A percentile compares a stretch with the other conserved stretches of the same genome.
These are phyloP conservation scores for Neurospora intermedia DNA, from an alignment of 495 filamentous ascomycete genomes.

Conservation along the genomic window DNA sequence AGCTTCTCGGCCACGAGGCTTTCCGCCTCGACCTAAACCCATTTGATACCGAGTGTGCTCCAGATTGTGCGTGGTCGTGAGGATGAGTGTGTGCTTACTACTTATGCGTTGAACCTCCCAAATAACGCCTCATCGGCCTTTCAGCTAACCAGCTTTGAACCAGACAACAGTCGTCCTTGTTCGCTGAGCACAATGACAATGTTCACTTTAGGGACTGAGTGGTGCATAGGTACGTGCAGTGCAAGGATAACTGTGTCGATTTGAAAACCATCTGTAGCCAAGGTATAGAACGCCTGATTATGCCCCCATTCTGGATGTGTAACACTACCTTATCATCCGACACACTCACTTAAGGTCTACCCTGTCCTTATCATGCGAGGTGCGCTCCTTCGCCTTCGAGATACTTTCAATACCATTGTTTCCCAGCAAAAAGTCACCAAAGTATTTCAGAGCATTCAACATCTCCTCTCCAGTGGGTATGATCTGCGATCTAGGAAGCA, in stretches of 20 bases:
- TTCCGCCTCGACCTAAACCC: neutral
- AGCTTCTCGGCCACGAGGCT: neutral
- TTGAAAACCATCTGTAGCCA: neutral
- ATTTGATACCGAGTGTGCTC: neutral
- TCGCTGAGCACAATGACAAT: neutral
- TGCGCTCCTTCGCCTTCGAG: neutral
- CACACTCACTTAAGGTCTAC: neutral
- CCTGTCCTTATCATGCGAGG: constrained; percentile 3
- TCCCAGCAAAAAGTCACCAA: constrained; percentile 65
- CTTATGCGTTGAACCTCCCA: neutral
- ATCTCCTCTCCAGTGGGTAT: constrained; percentile 82
- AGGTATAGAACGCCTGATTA: neutral
- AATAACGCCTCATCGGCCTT: neutral
- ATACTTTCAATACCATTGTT: constrained; percentile 47
- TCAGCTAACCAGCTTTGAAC: neutral
- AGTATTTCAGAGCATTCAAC: constrained; percentile 67
- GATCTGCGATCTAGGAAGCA: constrained; percentile 80
- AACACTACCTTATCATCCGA: constrained; percentile 14
- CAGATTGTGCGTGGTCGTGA: neutral
- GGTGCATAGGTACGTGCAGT: neutral
- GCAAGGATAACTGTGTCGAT: neutral
- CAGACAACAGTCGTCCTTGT: neutral
- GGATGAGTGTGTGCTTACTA: neutral
- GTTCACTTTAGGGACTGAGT: neutral
- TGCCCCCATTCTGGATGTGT: neutral